A percentile compares a stretch with the other conserved stretches of the same genome.
These are phyloP conservation scores for Neurospora sp. DNA, from an alignment of 495 filamentous ascomycete species.

Conservation along the genomic window DNA sequence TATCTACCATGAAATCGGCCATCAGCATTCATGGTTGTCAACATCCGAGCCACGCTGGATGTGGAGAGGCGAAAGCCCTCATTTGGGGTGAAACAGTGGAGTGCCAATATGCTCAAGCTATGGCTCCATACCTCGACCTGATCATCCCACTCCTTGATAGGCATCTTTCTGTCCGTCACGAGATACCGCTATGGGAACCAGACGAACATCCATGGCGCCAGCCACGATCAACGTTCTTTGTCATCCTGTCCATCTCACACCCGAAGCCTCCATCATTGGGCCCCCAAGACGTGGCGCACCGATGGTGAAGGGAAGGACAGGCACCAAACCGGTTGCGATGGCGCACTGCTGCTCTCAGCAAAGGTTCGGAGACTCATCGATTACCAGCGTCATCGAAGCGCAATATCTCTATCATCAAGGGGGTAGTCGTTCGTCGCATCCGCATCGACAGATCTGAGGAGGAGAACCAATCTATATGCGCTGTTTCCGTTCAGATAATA, in stretches of 20 bases:
- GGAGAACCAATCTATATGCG: conserved; percentile 78
- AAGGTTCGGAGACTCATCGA: neutral
- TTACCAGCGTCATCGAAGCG: neutral
- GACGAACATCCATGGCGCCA: neutral
- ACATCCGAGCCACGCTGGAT: neutral
- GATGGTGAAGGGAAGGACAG: neutral
- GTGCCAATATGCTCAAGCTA: neutral
- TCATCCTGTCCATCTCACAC: neutral
- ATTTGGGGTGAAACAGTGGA: neutral
- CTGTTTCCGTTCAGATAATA: conserved; percentile 98
- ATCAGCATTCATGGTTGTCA: neutral
- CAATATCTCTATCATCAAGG: conserved; percentile 13
- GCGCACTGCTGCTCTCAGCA: neutral
- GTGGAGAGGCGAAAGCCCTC: neutral
- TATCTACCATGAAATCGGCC: neutral
- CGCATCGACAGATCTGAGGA: conserved; percentile 50
- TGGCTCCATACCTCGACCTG: neutral
- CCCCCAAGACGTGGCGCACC: neutral
- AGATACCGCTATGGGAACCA: neutral
- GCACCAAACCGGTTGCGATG: neutral
- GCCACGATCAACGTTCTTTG: neutral
- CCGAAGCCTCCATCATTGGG: neutral
- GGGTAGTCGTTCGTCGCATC: conserved; percentile 16
- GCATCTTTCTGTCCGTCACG: neutral
- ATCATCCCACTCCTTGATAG: neutral